A percentile compares a stretch with the other conserved stretches of the same genome.
phyloP scores from a whole-genome alignment of 176 grass and related monocot genomes.

The Aegilops sharonensis region DNA sequence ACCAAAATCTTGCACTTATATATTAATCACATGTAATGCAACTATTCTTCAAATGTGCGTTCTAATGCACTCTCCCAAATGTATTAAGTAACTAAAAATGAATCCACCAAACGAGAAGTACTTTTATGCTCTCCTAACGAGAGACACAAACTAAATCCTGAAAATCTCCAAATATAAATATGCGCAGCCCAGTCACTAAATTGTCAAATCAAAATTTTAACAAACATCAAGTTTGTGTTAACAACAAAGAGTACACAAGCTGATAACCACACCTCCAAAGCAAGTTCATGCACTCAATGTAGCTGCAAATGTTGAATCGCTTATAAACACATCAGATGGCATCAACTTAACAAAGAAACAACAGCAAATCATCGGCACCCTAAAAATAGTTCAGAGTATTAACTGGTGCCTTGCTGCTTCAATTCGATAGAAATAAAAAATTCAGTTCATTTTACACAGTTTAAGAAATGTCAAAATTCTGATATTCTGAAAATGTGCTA shows the following conservation, averaged over 20 bases:
- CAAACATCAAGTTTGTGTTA: not conserved
- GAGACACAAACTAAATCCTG: not conserved
- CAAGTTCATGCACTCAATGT: not conserved
- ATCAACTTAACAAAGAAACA: not conserved
- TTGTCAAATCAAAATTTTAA: not conserved
- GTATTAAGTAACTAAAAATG: not conserved
- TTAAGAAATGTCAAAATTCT: not conserved
- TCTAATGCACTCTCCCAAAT: not conserved
- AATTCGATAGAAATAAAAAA: not conserved
- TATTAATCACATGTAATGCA: not conserved
- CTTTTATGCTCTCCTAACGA: not conserved
- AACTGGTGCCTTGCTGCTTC: not conserved
- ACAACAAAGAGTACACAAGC: not conserved
- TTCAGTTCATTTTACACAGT: not conserved
- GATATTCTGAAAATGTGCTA: constrained; percentile 14
- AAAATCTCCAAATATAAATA: too few species aligned
- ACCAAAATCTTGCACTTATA: not conserved
- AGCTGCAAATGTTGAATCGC: constrained; percentile 2
- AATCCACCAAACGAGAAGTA: not conserved
- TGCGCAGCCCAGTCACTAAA: not conserved
- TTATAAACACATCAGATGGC: not conserved
- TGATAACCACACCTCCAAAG: not conserved
- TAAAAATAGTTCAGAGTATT: not conserved
- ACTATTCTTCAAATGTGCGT: not conserved
- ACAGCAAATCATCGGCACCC: not conserved